Evolutionary conservation across 2,329 filamentous ascomycete species (phyloP), one percentile per base, ranked within the genome.

Genomic region (Fusarium pilosicola): DNA sequence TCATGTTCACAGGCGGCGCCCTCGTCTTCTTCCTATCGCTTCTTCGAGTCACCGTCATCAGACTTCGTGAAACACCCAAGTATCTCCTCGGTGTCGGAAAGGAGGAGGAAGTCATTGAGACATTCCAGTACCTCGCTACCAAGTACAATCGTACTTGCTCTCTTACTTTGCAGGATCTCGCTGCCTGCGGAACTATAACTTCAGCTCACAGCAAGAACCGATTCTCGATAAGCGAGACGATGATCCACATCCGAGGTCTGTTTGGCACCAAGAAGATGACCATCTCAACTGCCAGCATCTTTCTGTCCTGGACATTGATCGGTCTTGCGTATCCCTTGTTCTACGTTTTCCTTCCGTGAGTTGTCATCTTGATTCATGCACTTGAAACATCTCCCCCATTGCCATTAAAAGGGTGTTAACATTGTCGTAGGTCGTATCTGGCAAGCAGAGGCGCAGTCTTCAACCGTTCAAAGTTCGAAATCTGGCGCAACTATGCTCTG

Each of bases 321-420:
- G 92, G 92, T 12, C 85, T 94, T 0, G 92, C 91, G 1, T 94
- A 94, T 75, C 92, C 93, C 0, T 84, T 95, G 0, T 95, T 93
- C 81, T 92, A 93, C 73, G 92, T 94, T 60, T 95, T 94, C 79
- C 83, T 94, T 4, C 90, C 90, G 84, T 87, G 79, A 71, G 83
- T 81, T 22, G 78, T 5, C 8, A 14, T 26, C 3, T 6, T 28
- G 0, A 2, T 24, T 6, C 30, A 51, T 49, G 32, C 26, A 18
- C n/a, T 36, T 45, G 10, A 3, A 24, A 6, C 22, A n/a, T 30
- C 18, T 20, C 22, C 13, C 39, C 14, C 15, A 10, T 1, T 5
- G 10, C 7, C 36, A 13, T 30, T 1, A 6, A 18, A 39, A 56
- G 28, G n/a, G 18, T 6, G 11, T 15, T 30, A 36, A 44, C 41